phyloP scores from a whole-genome alignment of 2,329 filamentous ascomycete species.

The Trichophyton schoenleinii region DNA sequence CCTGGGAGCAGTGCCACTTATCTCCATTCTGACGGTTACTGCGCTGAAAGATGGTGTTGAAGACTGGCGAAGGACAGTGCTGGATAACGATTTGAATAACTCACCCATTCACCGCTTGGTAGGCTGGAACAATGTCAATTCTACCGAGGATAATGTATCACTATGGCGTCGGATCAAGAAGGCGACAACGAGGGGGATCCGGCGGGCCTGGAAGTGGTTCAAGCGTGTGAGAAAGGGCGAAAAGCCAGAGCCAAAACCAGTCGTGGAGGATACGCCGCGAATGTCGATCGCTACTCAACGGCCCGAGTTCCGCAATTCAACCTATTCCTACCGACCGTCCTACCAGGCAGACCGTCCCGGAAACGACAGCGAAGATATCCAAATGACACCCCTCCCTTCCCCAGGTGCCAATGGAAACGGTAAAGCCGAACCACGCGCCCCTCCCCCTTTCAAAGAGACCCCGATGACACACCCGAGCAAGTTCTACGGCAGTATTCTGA shows the following conservation, averaged over 20 bases:
- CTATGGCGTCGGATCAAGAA: conserved; percentile 86
- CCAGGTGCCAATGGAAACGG: conserved; percentile 31
- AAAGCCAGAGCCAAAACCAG: conserved; percentile 20
- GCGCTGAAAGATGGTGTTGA: conserved; percentile 91
- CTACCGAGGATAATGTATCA: conserved; percentile 72
- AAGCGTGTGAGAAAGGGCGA: conserved; percentile 38
- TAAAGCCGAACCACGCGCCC: neutral
- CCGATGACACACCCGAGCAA: neutral
- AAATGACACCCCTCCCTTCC: conserved; percentile 90
- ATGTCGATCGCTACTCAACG: conserved; percentile 53
- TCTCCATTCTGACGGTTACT: conserved; percentile 80
- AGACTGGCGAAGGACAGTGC: conserved; percentile 79
- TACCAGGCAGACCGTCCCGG: conserved; percentile 36
- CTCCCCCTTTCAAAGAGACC: neutral
- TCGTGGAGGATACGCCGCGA: conserved; percentile 39
- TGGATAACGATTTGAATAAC: conserved; percentile 92
- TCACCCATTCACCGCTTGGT: conserved; percentile 81
- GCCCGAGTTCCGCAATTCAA: conserved; percentile 41
- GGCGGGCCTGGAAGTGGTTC: conserved; percentile 44
- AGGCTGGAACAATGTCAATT: conserved; percentile 88
- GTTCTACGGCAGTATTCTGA: conserved; percentile 55
- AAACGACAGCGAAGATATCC: conserved; percentile 55
- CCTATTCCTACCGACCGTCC: conserved; percentile 42
- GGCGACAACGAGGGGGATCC: conserved; percentile 52
- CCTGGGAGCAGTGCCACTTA: conserved; percentile 78